phyloP scores from a whole-genome alignment of 1,284 basidiomycete species.

The Leccinum variabile region DNA sequence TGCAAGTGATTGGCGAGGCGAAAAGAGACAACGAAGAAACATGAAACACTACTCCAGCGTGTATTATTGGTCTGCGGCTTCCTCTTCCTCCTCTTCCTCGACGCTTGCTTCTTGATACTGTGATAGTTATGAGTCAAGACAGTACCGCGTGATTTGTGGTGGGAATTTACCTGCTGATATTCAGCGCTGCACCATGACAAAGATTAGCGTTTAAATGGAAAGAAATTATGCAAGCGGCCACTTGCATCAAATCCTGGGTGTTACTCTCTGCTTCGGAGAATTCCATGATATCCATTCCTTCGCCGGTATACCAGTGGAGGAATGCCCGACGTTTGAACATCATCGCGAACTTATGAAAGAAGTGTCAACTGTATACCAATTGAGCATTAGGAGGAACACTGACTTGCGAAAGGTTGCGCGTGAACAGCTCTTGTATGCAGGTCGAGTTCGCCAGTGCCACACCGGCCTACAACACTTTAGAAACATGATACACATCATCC shows the following conservation, averaged over 20 bases:
- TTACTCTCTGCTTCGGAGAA: conserved; percentile 91
- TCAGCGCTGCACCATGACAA: conserved; percentile 23
- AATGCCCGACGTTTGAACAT: conserved; percentile 88
- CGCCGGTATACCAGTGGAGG: conserved; percentile 89
- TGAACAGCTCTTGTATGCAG: conserved; percentile 89
- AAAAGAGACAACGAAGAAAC: not conserved
- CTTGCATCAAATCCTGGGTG: conserved; percentile 77
- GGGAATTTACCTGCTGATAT: conserved; percentile 30
- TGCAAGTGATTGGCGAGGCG: not conserved
- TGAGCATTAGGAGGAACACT: not conserved
- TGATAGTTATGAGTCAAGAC: not conserved
- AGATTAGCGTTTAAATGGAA: conserved; percentile 7
- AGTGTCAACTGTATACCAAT: conserved; percentile 16
- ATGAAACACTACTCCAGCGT: not conserved
- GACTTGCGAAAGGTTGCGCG: conserved; percentile 70
- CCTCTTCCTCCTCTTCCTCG: conserved; percentile 23
- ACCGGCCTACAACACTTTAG: conserved; percentile 50
- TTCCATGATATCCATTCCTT: conserved; percentile 92
- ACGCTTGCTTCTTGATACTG: conserved; percentile 33
- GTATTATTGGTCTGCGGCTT: conserved; percentile 24
- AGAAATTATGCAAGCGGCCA: conserved; percentile 11
- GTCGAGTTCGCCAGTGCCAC: conserved; percentile 85
- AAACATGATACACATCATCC: not conserved
- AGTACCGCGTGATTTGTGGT: not conserved
- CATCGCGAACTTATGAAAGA: conserved; percentile 57